These are phyloP conservation scores for Plasmodium fragile DNA, from an alignment of 169 alveolate species.

Conservation along the genomic window DNA sequence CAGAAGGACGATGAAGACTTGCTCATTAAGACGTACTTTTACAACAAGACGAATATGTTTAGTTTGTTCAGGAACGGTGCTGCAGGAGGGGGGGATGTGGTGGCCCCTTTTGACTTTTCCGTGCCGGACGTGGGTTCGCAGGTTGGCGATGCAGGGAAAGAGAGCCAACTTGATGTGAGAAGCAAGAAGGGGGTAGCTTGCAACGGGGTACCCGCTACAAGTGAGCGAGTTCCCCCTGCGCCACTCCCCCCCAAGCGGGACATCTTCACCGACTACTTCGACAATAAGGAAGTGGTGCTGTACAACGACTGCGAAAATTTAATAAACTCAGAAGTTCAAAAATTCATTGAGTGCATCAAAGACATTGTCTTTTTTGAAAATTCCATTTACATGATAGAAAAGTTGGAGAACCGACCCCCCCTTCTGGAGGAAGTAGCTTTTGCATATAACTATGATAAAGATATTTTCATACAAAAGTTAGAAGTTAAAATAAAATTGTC, in stretches of 20 bases:
- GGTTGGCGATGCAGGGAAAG: not conserved
- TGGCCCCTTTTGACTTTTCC: not conserved
- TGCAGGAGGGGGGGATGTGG: not conserved
- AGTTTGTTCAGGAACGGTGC: conserved; percentile 33
- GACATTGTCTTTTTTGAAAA: conserved; percentile 73
- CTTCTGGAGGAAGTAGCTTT: conserved; percentile 53
- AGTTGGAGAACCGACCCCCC: conserved; percentile 70
- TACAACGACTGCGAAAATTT: conserved; percentile 67
- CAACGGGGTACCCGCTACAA: not conserved
- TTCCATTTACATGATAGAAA: conserved; percentile 66
- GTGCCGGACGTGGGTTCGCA: not conserved
- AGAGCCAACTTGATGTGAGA: not conserved
- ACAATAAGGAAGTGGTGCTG: not conserved
- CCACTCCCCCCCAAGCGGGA: not conserved
- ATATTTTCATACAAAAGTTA: conserved; percentile 6
- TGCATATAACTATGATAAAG: conserved; percentile 59
- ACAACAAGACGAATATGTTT: conserved; percentile 68
- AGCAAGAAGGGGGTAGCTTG: not conserved
- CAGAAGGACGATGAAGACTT: conserved; percentile 76
- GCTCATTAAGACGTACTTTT: conserved; percentile 59
- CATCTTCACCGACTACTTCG: conserved; percentile 48
- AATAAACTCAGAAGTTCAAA: conserved; percentile 45
- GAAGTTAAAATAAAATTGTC: conserved; percentile 67
- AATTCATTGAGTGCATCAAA: conserved; percentile 65
- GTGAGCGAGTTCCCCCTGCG: not conserved